Base-by-base conservation (phyloP, 1,284 basidiomycete species). In the Trichosporon inkin region DNA sequence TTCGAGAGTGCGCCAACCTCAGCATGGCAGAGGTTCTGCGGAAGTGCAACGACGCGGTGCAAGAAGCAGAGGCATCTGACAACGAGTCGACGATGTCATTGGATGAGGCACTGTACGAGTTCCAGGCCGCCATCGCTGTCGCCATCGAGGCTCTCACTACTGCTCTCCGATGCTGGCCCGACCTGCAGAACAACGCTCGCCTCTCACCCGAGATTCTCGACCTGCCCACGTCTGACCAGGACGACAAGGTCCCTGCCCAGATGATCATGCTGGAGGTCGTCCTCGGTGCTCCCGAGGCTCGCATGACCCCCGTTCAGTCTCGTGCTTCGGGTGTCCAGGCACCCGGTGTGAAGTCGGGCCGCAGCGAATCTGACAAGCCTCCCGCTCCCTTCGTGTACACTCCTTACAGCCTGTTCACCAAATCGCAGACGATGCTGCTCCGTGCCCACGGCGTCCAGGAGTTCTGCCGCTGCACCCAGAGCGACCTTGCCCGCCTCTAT, bases 341-440 rank as follows among this genome's bases (percentile, higher is more conserved):
- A 1, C 74, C 75, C 3, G 67, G 65, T 34, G 68, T 71, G 52
- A 68, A 62, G 54, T 75, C 65, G 49, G 68, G 67, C 28, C 71
- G 74, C 41, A 68, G 70, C 53, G 76, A 78, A 58, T 73, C 68
- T 36, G 76, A 80, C 62, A 78, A 76, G 64, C 72, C 79, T 3
- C 78, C 77, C 10, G 73, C 78, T 2, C 80, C 80, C 1, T 82
- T 82, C 67, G 80, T 81, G 54, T 82, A 81, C 71, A 79, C 80
- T 3, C 81, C 81, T 1, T 81, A 79, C 75, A 77, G 74, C 41
- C 72, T 82, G 7, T 82, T 82, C 67, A 71, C 76, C 66, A 80
- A 80, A 63, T 74, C 78, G 22, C 81, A 82, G 68, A 74, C 66
- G 28, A 80, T 80, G 78, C 70, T 81, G 35, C 67, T 81, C 19